Evolutionary conservation across 192 early-diverging fungal genomes (phyloP).

Genomic region (Gigaspora rosea): DNA sequence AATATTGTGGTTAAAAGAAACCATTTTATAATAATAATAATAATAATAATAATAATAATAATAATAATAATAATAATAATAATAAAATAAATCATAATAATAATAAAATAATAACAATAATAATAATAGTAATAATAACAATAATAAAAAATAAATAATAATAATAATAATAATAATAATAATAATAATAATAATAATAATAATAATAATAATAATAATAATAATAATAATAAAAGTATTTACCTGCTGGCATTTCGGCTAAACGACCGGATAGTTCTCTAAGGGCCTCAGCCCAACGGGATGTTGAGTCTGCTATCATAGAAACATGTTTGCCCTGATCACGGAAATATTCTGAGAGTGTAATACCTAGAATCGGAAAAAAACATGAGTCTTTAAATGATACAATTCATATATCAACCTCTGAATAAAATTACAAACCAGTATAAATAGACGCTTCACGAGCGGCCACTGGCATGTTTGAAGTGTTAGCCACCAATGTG

Average conservation of each 20-base stretch:
- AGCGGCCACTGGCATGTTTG: conserved; percentile 99
- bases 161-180: not conserved
- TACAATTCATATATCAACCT: not conserved
- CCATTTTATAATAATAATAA: not conserved
- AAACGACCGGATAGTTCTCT: conserved; percentile 99
- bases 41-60: not conserved
- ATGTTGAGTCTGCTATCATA: conserved; percentile 99
- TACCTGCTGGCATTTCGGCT: conserved; percentile 98
- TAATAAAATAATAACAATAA: not conserved
- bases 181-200: not conserved
- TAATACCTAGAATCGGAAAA: conserved; percentile 60
- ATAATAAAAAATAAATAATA: too few relatives aligned
- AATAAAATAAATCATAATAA: not conserved
- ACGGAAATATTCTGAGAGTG: conserved; percentile 99
- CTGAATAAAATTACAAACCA: conserved; percentile 46
- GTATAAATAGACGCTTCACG: conserved; percentile 99
- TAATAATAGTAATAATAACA: not conserved
- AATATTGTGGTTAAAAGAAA: not conserved
- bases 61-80: not conserved
- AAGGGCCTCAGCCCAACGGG: conserved; percentile 99
- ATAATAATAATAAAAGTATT: not conserved
- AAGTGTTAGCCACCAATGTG: conserved; percentile 98
- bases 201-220: not conserved
- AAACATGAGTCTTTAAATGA: not conserved
- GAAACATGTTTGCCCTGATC: conserved; percentile 99